Evolutionary conservation across 371 early-diverging fungal genomes (phyloP).

Genomic region (Smittium mucronatum): DNA sequence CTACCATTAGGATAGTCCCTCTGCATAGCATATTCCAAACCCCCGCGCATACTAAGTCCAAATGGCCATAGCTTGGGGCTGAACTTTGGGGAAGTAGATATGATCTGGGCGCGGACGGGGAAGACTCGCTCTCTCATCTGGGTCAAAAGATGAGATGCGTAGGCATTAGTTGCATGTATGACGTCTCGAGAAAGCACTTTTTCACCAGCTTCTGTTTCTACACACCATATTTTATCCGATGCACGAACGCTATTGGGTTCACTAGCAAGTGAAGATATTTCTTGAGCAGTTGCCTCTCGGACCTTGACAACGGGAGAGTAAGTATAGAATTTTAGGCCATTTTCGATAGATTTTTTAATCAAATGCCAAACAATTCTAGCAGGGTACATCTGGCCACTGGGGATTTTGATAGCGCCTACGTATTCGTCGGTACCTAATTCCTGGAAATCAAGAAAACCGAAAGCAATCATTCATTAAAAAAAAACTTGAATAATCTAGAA

Average conservation of each 20-base stretch:
- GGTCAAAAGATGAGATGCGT: conserved; percentile 14
- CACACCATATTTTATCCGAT: background rate
- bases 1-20: conserved; percentile 10
- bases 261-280: background rate
- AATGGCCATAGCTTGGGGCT: conserved; percentile 7
- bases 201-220: conserved; percentile 11
- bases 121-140: conserved; percentile 10
- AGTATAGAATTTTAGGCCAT: conserved; percentile 17
- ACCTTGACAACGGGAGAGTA: conserved; percentile 17
- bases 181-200: conserved; percentile 10
- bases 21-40: conserved; percentile 13
- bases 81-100: conserved; percentile 3
- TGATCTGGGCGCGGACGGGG: conserved; percentile 15
- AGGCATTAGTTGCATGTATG: conserved; percentile 17
- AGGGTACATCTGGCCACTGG: conserved; percentile 16
- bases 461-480: background rate
- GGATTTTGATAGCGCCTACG: conserved; percentile 11
- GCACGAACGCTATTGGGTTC: background rate
- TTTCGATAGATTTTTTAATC: conserved; percentile 12
- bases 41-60: conserved; percentile 13
- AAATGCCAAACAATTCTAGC: conserved; percentile 14
- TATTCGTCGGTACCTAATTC: conserved; percentile 9
- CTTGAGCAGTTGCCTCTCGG: background rate
- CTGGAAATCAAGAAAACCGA: background rate
- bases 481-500: background rate